These are phyloP conservation scores for Pichia sp. DNA, from an alignment of 1,139 yeast genomes.

Conservation along the genomic window DNA sequence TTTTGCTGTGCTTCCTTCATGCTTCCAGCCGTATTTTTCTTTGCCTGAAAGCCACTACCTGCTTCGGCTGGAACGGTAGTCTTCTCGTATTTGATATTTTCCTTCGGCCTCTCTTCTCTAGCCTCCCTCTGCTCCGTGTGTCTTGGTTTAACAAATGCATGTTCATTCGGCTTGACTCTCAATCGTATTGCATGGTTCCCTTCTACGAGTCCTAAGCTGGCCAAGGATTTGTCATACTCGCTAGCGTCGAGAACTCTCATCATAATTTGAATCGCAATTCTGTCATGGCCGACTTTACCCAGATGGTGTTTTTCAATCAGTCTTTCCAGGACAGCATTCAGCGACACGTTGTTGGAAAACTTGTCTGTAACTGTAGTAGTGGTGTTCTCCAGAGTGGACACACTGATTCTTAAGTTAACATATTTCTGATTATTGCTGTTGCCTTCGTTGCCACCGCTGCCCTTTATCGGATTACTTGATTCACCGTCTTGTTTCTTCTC, in stretches of 20 bases:
- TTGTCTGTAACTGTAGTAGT: background rate
- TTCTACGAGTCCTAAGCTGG: constrained; percentile 1
- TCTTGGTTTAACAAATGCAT: background rate
- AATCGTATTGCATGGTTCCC: constrained; percentile 13
- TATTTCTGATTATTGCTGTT: background rate
- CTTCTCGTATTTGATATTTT: background rate
- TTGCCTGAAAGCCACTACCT: background rate
- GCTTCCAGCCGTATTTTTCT: background rate
- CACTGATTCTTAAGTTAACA: constrained; percentile 9
- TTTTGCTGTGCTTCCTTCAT: background rate
- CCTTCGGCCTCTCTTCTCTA: too few relatives aligned
- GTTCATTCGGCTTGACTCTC: background rate
- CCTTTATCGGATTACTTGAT: constrained; percentile 22
- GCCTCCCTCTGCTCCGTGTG: background rate
- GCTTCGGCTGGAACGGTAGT: background rate
- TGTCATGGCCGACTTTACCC: background rate
- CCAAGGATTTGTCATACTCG: background rate
- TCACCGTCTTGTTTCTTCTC: constrained; percentile 11
- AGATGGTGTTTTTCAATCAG: background rate
- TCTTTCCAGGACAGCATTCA: background rate
- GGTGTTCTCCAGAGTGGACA: background rate
- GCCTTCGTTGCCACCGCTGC: background rate
- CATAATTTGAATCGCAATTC: constrained; percentile 17
- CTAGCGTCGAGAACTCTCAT: constrained; percentile 3
- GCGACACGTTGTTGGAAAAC: background rate